Conservation (phyloP, 805 yeast species). For the Candida bentonensis region DNA sequence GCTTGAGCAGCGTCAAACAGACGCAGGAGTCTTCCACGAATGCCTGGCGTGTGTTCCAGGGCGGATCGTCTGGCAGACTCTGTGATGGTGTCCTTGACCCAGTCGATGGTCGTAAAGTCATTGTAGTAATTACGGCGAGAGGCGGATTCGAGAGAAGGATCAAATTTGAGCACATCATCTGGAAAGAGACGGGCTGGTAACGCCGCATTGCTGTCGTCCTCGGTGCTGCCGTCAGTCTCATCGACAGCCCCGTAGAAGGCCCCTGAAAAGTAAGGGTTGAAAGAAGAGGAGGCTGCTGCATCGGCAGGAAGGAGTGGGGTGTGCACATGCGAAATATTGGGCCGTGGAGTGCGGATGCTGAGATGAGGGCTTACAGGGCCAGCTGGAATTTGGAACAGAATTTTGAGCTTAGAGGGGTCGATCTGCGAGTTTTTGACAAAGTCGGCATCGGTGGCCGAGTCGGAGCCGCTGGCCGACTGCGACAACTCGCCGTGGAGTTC, state of each 20-base stretch:
- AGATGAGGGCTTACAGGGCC: background rate
- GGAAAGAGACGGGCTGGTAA: background rate
- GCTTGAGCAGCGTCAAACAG: conserved; percentile 28
- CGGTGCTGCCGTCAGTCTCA: background rate
- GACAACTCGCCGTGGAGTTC: too few relatives aligned
- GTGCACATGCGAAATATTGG: background rate
- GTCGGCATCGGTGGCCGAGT: background rate
- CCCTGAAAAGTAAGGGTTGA: background rate
- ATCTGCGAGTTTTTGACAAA: background rate
- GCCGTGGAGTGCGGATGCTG: background rate
- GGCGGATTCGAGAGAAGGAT: background rate
- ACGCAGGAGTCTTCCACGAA: conserved; percentile 19
- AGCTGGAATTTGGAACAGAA: background rate
- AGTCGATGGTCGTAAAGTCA: conserved; percentile 48
- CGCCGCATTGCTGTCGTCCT: background rate
- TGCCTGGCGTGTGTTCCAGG: conserved; percentile 23
- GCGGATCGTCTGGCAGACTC: conserved; percentile 29
- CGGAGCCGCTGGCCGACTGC: background rate
- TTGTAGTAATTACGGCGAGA: conserved; percentile 24
- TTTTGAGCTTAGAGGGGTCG: background rate
- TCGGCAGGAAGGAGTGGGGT: background rate
- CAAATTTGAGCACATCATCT: background rate
- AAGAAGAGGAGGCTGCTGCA: background rate
- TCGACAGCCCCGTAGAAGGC: background rate
- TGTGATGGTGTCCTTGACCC: conserved; percentile 36